These are phyloP conservation scores for Epichloe gansuensis DNA, from an alignment of 2,329 filamentous ascomycete genomes.

Conservation along the genomic window DNA sequence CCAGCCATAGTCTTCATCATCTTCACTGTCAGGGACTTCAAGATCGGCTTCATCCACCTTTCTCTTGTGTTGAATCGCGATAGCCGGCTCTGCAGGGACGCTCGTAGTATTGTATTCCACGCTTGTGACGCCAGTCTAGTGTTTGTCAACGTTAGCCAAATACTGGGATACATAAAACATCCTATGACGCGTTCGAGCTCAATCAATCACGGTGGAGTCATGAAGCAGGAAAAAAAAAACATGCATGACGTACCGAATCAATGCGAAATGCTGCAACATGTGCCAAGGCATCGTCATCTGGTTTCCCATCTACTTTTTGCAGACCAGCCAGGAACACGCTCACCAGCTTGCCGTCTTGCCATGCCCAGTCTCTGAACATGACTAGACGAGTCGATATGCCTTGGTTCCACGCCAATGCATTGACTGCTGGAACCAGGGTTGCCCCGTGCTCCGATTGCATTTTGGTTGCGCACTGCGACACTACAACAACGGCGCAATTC, in stretches of 20 bases:
- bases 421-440: conserved; percentile 61
- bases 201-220: neutral
- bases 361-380: conserved; percentile 66
- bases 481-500: conserved; percentile 59
- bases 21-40: conserved; percentile 49
- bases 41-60: conserved; percentile 47
- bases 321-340: conserved; percentile 48
- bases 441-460: conserved; percentile 56
- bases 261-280: conserved; percentile 37
- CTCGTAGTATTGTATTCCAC: conserved; percentile 25
- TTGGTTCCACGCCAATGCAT: conserved; percentile 67
- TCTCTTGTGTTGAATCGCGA: conserved; percentile 41
- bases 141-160: neutral
- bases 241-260: conserved; percentile 24
- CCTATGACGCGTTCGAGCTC: neutral
- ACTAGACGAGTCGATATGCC: conserved; percentile 61
- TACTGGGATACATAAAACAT: neutral
- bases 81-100: conserved; percentile 21
- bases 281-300: conserved; percentile 25
- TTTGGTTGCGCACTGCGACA: conserved; percentile 73
- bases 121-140: conserved; percentile 30
- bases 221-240: neutral
- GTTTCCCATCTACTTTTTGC: conserved; percentile 46
- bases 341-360: conserved; percentile 30
- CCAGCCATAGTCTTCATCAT: conserved; percentile 63